Conservation (phyloP, 805 yeast genomes). For the Zygotorulaspora florentina region DNA sequence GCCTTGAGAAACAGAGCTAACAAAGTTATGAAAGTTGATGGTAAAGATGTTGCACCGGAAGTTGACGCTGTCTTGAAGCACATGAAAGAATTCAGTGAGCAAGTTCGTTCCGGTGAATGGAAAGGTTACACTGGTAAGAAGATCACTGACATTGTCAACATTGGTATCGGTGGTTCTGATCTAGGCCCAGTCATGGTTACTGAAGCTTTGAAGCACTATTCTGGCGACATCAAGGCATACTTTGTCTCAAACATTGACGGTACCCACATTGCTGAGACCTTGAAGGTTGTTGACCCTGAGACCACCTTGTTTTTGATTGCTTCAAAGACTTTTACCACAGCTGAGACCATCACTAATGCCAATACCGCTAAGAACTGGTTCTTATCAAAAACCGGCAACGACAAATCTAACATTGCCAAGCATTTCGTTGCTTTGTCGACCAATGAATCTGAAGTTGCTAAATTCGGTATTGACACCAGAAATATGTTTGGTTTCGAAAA, state of each 20-base stretch:
- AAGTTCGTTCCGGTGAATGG: slow-evolving; percentile 91
- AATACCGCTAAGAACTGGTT: slow-evolving; percentile 95
- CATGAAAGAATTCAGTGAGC: slow-evolving; percentile 92
- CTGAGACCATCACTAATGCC: slow-evolving; percentile 96
- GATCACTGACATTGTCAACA: slow-evolving; percentile 91
- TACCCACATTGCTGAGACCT: slow-evolving; percentile 89
- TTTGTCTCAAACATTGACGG: slow-evolving; percentile 99
- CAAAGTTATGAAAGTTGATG: slow-evolving; percentile 85
- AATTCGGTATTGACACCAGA: slow-evolving; percentile 94
- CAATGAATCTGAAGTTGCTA: slow-evolving; percentile 82
- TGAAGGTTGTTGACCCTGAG: slow-evolving; percentile 76
- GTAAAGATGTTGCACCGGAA: slow-evolving; percentile 82
- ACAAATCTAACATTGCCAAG: slow-evolving; percentile 76
- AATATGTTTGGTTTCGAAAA: slow-evolving; percentile 98
- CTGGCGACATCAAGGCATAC: slow-evolving; percentile 72
- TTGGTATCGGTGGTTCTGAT: slow-evolving; percentile 99
- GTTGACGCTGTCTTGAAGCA: slow-evolving; percentile 89
- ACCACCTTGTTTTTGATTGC: slow-evolving; percentile 91
- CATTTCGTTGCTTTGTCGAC: slow-evolving; percentile 97
- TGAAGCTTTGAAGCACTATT: slow-evolving; percentile 91
- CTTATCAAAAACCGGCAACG: slow-evolving; percentile 56
- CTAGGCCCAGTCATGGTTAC: slow-evolving; percentile 99
- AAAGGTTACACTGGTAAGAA: slow-evolving; percentile 94
- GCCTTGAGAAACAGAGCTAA: slow-evolving; percentile 92
- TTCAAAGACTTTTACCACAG: slow-evolving; percentile 98